Evolutionary conservation across 345 rosid genomes (phyloP), one percentile per base, ranked within the genome.

Genomic region (Sonneratia caseolaris): DNA sequence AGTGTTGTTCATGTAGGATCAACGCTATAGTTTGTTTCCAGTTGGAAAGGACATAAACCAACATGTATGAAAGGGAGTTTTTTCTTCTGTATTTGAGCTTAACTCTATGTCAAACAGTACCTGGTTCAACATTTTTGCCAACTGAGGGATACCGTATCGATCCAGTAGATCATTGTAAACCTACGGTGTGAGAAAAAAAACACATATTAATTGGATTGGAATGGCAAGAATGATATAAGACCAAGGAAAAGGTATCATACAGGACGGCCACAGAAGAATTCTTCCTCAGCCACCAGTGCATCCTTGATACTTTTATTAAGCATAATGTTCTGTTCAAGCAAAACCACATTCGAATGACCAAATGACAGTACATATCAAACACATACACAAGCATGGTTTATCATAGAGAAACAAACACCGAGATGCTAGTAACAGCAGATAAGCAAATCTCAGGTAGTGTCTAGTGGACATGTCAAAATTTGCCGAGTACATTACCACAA

Each of bases 61-160:
- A 40, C 24, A 67, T 35, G 24, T n/a, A 66, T 37, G 47, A 35
- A n/a, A 66, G 32, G 32, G 35, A 22, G 21, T 7, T 7, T 22
- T 7, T 22, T 22, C 35, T n/a, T 5, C 37, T 66, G n/a, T 66
- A 66, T 15, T 37, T 68, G 35, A 42, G 40, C 32, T 38, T 27
- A 67, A 3, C 38, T 66, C 69, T 67, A 6, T 4, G 38, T 67
- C 49, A 22, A 11, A 48, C 68, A 79, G 64, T 85, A 91, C 98
- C 93, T 90, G 96, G 76, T 94, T 94, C 85, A 94, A 82, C 79
- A 88, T 94, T 84, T 91, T 94, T 48, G 97, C 98, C 81, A 91
- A 61, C 76, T 94, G 97, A 73, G 97, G 92, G 77, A 91, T 84
- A 51, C 98, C 97, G 86, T 93, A 91, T 19, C 93, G 89, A 82